Evolutionary conservation across 164 flowering plant species (phyloP).

Genomic region (Berberis vulgaris): DNA sequence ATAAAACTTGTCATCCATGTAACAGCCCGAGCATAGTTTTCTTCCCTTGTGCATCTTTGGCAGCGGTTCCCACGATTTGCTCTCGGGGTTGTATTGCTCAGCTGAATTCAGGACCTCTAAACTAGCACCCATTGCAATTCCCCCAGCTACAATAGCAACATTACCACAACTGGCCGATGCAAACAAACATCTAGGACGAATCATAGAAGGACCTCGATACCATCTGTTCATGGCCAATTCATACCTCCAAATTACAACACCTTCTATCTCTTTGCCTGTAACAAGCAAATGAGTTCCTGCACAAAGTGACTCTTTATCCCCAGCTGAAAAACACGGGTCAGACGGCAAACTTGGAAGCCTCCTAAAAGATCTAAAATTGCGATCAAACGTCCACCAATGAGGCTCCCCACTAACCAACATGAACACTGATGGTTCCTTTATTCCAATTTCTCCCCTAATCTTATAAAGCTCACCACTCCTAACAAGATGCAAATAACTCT

Average conservation of each 20-base stretch:
- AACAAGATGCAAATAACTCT: conserved; percentile 25
- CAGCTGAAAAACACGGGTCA: conserved; percentile 36
- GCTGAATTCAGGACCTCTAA: conserved; percentile 39
- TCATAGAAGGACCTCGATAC: conserved; percentile 65
- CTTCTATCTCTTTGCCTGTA: conserved; percentile 57
- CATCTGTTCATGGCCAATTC: conserved; percentile 49
- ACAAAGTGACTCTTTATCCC: conserved; percentile 73
- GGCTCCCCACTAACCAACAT: conserved; percentile 52
- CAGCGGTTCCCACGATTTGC: conserved; percentile 44
- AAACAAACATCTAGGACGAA: conserved; percentile 57
- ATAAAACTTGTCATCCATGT: conserved; percentile 63
- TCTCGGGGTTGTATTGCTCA: conserved; percentile 49
- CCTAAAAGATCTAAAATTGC: conserved; percentile 27
- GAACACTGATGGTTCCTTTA: conserved; percentile 53
- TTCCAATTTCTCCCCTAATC: conserved; percentile 36
- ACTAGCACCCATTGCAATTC: conserved; percentile 23
- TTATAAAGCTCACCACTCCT: conserved; percentile 48
- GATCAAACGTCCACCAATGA: conserved; percentile 58
- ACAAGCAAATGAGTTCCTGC: conserved; percentile 72
- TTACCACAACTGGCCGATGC: conserved; percentile 65
- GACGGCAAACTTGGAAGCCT: conserved; percentile 56
- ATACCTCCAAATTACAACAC: conserved; percentile 60
- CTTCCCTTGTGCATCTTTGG: conserved; percentile 48
- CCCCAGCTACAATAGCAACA: conserved; percentile 71
- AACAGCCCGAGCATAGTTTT: conserved; percentile 59